phyloP scores from a whole-genome alignment of 129 eudicot species.

The Chrysanthemum seticuspe region DNA sequence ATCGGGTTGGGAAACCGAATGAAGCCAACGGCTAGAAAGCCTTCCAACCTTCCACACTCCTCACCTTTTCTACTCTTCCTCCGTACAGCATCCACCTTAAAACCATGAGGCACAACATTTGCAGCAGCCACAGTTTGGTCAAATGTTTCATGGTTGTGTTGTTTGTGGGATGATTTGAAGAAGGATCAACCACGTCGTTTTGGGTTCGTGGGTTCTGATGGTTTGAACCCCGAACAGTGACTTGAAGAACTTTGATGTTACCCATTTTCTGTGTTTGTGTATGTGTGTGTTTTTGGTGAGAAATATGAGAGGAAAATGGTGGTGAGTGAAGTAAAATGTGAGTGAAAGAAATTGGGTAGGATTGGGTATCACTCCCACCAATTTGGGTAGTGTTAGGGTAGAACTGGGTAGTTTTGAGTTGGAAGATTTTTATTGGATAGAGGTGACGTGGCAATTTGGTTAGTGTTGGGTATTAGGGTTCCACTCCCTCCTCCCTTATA shows the following conservation, averaged over 20 bases:
- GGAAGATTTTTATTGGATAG: too few relatives aligned
- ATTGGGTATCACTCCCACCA: too few relatives aligned
- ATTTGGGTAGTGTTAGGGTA: too few relatives aligned
- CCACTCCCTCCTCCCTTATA: not conserved
- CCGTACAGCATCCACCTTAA: slow-evolving; percentile 41
- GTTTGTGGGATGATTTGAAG: slow-evolving; percentile 49
- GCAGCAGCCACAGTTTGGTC: slow-evolving; percentile 24
- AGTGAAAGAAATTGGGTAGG: too few relatives aligned
- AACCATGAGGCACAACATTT: slow-evolving; percentile 53
- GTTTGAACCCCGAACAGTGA: slow-evolving; percentile 38
- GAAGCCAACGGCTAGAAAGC: too few relatives aligned
- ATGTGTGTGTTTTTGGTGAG: not conserved
- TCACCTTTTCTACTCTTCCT: slow-evolving; percentile 30
- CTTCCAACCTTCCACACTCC: slow-evolving; percentile 6
- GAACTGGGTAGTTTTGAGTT: too few relatives aligned
- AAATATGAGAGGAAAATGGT: not conserved
- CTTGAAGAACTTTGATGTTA: slow-evolving; percentile 52
- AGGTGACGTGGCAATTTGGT: too few relatives aligned
- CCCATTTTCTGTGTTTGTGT: not conserved
- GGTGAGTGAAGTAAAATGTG: too few relatives aligned
- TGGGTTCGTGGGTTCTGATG: slow-evolving; percentile 29
- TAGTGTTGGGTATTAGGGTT: too few relatives aligned
- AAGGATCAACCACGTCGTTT: slow-evolving; percentile 56
- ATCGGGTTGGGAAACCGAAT: too few relatives aligned
- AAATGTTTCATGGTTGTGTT: not conserved